Evolutionary conservation across 305 asterid genomes (phyloP).

Genomic region (Fraxinus velutina): DNA sequence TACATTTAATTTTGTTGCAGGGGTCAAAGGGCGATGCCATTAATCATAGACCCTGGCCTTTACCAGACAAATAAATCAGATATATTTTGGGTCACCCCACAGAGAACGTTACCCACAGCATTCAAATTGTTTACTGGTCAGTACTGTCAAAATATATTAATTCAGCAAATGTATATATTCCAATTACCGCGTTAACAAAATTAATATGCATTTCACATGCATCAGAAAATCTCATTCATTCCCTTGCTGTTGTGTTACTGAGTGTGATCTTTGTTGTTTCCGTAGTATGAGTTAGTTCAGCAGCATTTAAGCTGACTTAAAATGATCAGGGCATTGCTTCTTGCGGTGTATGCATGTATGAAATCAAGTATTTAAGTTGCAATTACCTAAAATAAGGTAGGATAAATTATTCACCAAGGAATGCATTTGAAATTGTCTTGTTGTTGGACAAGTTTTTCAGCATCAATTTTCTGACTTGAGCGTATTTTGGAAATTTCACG

Average conservation of each 20-base stretch:
- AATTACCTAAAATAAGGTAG: background rate
- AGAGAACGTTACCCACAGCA: constrained; percentile 62
- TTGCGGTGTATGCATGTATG: background rate
- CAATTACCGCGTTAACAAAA: background rate
- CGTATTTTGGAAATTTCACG: background rate
- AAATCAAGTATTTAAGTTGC: background rate
- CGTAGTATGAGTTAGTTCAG: background rate
- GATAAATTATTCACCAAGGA: background rate
- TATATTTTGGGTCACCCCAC: constrained; percentile 57
- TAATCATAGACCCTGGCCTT: constrained; percentile 76
- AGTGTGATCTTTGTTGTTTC: background rate
- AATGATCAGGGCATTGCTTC: background rate
- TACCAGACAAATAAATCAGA: constrained; percentile 60
- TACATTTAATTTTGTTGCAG: constrained; percentile 38
- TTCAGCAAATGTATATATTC: background rate
- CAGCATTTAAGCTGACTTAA: background rate
- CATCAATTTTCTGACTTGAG: background rate
- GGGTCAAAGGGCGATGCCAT: constrained; percentile 68
- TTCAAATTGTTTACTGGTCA: constrained; percentile 76
- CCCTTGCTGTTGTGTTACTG: background rate
- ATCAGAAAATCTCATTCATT: background rate
- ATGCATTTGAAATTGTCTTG: background rate
- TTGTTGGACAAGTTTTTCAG: background rate
- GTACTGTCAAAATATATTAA: constrained; percentile 19
- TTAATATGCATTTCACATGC: background rate